A percentile compares a stretch with the other conserved stretches of the same genome.
phyloP scores from a whole-genome alignment of 305 asterid species.

The Andrographis paniculata region DNA sequence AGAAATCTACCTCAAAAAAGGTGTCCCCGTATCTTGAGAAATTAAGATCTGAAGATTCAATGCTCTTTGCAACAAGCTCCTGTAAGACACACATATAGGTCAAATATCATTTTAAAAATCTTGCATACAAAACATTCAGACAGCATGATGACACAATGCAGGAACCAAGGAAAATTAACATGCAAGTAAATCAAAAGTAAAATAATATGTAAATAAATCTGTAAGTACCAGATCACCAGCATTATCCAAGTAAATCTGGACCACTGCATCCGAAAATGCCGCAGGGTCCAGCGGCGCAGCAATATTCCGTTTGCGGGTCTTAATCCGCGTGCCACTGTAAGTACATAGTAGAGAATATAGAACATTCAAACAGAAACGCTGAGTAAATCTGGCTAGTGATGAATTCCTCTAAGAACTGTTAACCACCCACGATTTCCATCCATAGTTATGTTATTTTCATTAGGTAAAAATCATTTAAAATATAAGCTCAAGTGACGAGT shows the following conservation, averaged over 20 bases:
- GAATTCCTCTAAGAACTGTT: neutral
- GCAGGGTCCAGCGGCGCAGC: slow-evolving; percentile 99
- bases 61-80: slow-evolving; percentile 92
- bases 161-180: slow-evolving; percentile 5
- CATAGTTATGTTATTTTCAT: too few relatives aligned
- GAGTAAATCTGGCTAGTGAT: slow-evolving; percentile 2
- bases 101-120: slow-evolving; percentile 11
- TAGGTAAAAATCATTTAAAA: too few relatives aligned
- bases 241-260: slow-evolving; percentile 99
- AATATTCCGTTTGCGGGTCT: slow-evolving; percentile 99
- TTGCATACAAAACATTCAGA: neutral
- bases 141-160: slow-evolving; percentile 1
- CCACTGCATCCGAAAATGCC: slow-evolving; percentile 99
- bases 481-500: too few relatives aligned
- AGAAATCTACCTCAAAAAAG: slow-evolving; percentile 67
- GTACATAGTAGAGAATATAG: slow-evolving; percentile 13
- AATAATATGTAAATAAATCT: slow-evolving; percentile 3
- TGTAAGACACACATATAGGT: slow-evolving; percentile 26
- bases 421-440: neutral
- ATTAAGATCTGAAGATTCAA: slow-evolving; percentile 84
- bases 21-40: slow-evolving; percentile 98
- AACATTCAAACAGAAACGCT: slow-evolving; percentile 1
- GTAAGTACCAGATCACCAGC: slow-evolving; percentile 99
- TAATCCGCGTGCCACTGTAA: slow-evolving; percentile 99
- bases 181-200: slow-evolving; percentile 1